Evolutionary conservation across 176 grass and related monocot genomes (phyloP).

Genomic region (Juncus inflexus): DNA sequence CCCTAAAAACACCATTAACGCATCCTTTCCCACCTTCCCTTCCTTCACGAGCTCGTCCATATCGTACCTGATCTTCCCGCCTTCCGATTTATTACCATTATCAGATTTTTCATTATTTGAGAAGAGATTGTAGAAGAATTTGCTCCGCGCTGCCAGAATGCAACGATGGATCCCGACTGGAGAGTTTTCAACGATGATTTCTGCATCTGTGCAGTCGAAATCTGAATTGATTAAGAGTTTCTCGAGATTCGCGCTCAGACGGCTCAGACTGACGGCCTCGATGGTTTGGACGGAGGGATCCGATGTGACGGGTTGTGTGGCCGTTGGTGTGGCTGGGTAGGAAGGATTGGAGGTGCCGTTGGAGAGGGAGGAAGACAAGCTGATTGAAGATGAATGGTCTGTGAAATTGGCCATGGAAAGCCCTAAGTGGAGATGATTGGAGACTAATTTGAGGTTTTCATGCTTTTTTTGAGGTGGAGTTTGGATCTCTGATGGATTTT

Average conservation of each 20-base stretch:
- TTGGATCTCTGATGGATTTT: neutral
- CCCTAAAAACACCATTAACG: slow-evolving; percentile 55
- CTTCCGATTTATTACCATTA: slow-evolving; percentile 11
- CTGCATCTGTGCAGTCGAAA: slow-evolving; percentile 85
- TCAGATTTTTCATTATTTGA: slow-evolving; percentile 20
- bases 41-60: slow-evolving; percentile 62
- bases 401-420: slow-evolving; percentile 20
- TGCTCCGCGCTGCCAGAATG: slow-evolving; percentile 73
- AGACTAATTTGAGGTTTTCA: slow-evolving; percentile 4
- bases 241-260: slow-evolving; percentile 80
- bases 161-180: slow-evolving; percentile 81
- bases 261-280: slow-evolving; percentile 56
- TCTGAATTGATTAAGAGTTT: slow-evolving; percentile 53
- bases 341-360: slow-evolving; percentile 53
- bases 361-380: slow-evolving; percentile 59
- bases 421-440: neutral
- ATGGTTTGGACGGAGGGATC: slow-evolving; percentile 21
- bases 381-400: slow-evolving; percentile 69
- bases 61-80: slow-evolving; percentile 48
- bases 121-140: slow-evolving; percentile 79
- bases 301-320: slow-evolving; percentile 8
- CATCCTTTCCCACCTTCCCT: slow-evolving; percentile 60
- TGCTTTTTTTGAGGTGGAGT: slow-evolving; percentile 2
- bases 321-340: slow-evolving; percentile 2
- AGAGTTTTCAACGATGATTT: slow-evolving; percentile 53